Base-by-base conservation (phyloP, 768 basidiomycete species). In the Phylloporus arenicola region DNA sequence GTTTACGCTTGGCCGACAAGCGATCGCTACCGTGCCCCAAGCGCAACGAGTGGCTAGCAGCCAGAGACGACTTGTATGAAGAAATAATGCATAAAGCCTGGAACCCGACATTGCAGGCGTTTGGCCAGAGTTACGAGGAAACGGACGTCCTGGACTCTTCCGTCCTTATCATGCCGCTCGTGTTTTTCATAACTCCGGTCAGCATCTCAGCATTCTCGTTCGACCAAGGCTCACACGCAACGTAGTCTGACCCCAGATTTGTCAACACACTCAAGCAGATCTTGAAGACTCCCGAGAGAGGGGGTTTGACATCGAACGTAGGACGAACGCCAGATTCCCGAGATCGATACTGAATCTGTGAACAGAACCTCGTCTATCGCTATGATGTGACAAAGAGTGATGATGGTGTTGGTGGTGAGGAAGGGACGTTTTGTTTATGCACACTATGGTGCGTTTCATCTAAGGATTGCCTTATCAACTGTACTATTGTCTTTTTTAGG, bases 321-420 rank as follows among this genome's bases (percentile, higher is more conserved):
- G 45, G 25, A 7, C 7, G 25, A 7, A 19, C 33, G 22, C 10
- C 50, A 19, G 2, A 1, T 44, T 41, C 45, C 31, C 48, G n/a
- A 25, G 25, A 14, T 55, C 12, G 13, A 43, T 37, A 14, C 45
- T 54, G 35, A 56, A 52, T 16, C 5, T 46, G 7, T 43, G 14
- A 19, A n/a, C 56, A 91, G 88, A 85, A 84, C 58, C 77, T 92
- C 10, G 88, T 92, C 6, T 95, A 88, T 63, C 83, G 94, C 8
- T 97, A 97, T 67, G 92, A 98, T 63, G 84, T 88, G 12, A 70
- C 67, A 22, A 88, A 88, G 64, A 83, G 89, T 0, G 85, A 88
- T 50, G 95, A 97, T 59, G 95, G 95, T 7, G 92, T 97, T 12
- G 94, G 95, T 2, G 93, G 94, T 1, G 91, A 95, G 56, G 94